Conservation (phyloP, 306 rosid genomes). For the Fragaria ananassa region DNA sequence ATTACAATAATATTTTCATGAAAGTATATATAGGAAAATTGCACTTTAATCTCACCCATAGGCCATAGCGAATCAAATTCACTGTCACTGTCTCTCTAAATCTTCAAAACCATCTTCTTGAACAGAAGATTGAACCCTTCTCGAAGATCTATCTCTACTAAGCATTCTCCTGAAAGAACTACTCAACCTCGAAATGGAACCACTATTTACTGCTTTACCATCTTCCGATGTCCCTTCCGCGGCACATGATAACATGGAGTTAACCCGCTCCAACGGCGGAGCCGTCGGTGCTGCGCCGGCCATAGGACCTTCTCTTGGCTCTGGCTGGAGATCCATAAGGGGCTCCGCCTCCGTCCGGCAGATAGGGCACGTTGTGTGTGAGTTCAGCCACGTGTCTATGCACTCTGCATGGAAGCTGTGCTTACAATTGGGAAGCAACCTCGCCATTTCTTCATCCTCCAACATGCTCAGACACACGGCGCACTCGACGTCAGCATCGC, state of each 20-base stretch:
- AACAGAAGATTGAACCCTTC: conserved; percentile 34
- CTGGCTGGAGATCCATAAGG: conserved; percentile 11
- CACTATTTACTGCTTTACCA: conserved; percentile 16
- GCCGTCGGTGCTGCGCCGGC: conserved; percentile 1
- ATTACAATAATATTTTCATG: no score
- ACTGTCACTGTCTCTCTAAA: conserved; percentile 49
- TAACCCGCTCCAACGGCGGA: conserved; percentile 17
- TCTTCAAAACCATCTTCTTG: conserved; percentile 32
- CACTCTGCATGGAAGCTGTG: conserved; percentile 57
- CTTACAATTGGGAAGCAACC: conserved; percentile 57
- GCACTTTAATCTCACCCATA: no score
- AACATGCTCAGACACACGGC: conserved; percentile 52
- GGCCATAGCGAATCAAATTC: neutral
- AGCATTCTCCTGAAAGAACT: conserved; percentile 56
- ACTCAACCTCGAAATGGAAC: conserved; percentile 40
- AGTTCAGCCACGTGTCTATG: conserved; percentile 55
- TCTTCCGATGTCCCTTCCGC: conserved; percentile 36
- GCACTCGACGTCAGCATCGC: conserved; percentile 23
- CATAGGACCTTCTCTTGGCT: conserved; percentile 45
- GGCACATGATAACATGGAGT: conserved; percentile 3
- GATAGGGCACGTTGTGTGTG: conserved; percentile 53
- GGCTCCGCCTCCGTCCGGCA: conserved; percentile 56
- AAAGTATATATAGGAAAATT: no score
- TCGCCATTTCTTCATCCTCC: conserved; percentile 41
- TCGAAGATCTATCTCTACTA: conserved; percentile 45